These are phyloP conservation scores for Monascus ruber DNA, from an alignment of 2,329 filamentous ascomycete genomes.

Conservation along the genomic window DNA sequence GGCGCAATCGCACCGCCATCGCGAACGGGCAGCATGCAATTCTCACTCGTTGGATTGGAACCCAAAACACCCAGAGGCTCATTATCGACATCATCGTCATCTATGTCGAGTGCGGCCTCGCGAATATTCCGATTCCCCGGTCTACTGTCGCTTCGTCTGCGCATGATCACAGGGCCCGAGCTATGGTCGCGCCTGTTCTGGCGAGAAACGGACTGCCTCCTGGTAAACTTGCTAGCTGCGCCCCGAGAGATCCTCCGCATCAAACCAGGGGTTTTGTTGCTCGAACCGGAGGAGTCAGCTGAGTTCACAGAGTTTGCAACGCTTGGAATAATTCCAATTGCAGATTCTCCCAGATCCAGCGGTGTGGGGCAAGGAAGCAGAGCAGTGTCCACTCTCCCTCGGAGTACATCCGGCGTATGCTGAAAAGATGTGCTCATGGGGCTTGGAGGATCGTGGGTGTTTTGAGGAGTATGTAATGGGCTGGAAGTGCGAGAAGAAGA, in stretches of 20 bases:
- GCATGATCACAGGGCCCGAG: constrained; percentile 76
- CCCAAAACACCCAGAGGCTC: constrained; percentile 36
- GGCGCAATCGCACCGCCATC: constrained; percentile 41
- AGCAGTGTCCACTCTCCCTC: constrained; percentile 16
- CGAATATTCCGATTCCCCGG: constrained; percentile 40
- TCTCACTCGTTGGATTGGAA: constrained; percentile 29
- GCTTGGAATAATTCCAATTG: constrained; percentile 37
- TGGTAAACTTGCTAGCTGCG: constrained; percentile 56
- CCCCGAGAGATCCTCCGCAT: constrained; percentile 79
- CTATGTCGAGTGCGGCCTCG: constrained; percentile 34
- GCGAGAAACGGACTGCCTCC: constrained; percentile 65
- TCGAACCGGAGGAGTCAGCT: constrained; percentile 37
- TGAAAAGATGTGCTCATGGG: constrained; percentile 25
- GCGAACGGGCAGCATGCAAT: constrained; percentile 18
- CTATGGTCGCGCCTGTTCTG: constrained; percentile 74
- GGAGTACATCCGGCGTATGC: constrained; percentile 20
- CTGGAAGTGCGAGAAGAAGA: constrained; percentile 19
- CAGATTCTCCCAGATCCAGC: constrained; percentile 64
- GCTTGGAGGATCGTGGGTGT: constrained; percentile 22
- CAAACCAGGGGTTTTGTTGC: constrained; percentile 50
- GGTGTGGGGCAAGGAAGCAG: constrained; percentile 35
- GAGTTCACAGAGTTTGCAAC: constrained; percentile 24
- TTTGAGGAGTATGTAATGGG: constrained; percentile 15
- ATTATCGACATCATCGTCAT: constrained; percentile 46
- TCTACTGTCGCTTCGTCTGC: constrained; percentile 81